Base-by-base conservation (phyloP, 805 yeast genomes). In the Priceomyces carsonii region DNA sequence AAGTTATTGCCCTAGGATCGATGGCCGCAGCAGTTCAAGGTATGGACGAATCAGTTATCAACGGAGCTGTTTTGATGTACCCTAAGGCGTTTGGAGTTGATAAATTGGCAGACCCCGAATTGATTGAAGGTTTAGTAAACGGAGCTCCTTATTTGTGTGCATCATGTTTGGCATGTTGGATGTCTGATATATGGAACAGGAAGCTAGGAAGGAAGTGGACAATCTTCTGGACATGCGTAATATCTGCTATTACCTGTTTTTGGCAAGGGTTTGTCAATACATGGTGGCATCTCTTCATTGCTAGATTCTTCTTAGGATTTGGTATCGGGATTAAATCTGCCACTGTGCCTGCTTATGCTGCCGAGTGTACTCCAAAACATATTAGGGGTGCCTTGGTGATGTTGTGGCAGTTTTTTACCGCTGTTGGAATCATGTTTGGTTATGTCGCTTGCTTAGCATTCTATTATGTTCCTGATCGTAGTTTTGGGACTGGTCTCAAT, bases 401-500 rank as follows among this genome's bases (percentile, higher is more conserved):
- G 82, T 64, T 76, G 61, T 81, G 85, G 84, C 87, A 82, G 61
- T 77, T 79, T 48, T 80, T 80, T 67, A 80, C 85, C 10, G 86
- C 87, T 1, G 75, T 80, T 35, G 88, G 88, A 39, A 79, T 82
- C 42, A 75, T 78, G 75, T 65, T 81, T 45, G 87, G 87, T 13
- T 77, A 77, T 40, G 76, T 79, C 19, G 66, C 80, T 12, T 69
- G 74, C 18, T 69, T 79, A 39, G 82, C 80, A 1, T 78, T 80
- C 50, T 79, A 75, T 61, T 59, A 67, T 32, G 77, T 82, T 30
- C 72, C 75, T 2, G 55, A 51, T 26, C 61, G 58, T 32, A 72
- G 73, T 19, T 66, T 76, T 34, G 55, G 72, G 18, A 63, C 65
- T 7, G 74, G 73, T 16, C 55, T 64, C 29, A 70, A 83, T 32